These are phyloP conservation scores for Leccinum longicurvipes DNA, from an alignment of 768 basidiomycete species.

Conservation along the genomic window DNA sequence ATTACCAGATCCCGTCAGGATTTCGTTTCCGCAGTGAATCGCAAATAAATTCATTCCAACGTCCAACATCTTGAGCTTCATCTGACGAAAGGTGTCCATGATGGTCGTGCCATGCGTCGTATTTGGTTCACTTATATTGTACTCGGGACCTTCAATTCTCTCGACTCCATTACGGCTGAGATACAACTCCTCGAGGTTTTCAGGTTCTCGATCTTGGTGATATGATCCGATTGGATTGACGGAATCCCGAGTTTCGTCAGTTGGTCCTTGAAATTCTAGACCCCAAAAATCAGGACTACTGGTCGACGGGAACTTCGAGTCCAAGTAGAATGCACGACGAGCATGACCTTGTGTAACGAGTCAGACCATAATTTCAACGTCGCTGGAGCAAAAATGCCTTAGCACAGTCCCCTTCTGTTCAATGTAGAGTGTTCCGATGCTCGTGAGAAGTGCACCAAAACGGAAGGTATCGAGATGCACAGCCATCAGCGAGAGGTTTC, in stretches of 20 bases:
- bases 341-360: no score
- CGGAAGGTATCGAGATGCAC: no score
- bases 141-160: conserved; percentile 77
- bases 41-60: conserved; percentile 87
- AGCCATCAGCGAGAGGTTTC: no score
- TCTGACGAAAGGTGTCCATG: conserved; percentile 26
- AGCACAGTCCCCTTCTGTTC: no score
- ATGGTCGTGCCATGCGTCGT: not conserved
- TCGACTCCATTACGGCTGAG: conserved; percentile 91
- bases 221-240: conserved; percentile 90
- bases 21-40: no score
- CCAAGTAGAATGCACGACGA: not conserved
- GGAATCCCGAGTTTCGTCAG: conserved; percentile 78
- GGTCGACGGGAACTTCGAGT: not conserved
- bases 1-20: no score
- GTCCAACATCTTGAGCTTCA: conserved; percentile 81
- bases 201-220: conserved; percentile 83
- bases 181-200: conserved; percentile 83
- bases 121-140: conserved; percentile 54
- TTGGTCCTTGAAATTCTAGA: conserved; percentile 63
- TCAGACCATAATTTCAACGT: no score
- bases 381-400: no score
- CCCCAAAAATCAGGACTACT: not conserved
- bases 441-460: no score
- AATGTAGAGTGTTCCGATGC: no score